A percentile compares a stretch with the other conserved stretches of the same genome.
Evolutionary conservation across 2,329 filamentous ascomycete genomes (phyloP).

Genomic region (Fusarium cicatricum): DNA sequence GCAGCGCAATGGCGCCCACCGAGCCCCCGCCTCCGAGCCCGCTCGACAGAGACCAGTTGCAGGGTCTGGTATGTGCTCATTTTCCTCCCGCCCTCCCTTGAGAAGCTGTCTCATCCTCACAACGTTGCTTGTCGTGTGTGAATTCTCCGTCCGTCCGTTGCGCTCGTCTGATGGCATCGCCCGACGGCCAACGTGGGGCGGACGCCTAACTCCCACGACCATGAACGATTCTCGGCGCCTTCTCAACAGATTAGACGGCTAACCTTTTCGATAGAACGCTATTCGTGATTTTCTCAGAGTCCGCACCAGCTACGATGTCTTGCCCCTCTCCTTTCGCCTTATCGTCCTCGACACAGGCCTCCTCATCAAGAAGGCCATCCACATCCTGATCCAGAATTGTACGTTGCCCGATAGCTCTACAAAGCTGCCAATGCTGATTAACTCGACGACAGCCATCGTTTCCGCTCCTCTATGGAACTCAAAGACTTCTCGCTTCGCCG

Average conservation of each 20-base stretch:
- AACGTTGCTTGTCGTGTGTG: conserved; percentile 1
- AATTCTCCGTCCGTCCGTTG: conserved; percentile 28
- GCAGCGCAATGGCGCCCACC: conserved; percentile 49
- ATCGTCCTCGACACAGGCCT: conserved; percentile 95
- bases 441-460: conserved; percentile 76
- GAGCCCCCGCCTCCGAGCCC: conserved; percentile 60
- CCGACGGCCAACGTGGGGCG: conserved; percentile 29
- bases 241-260: conserved; percentile 18
- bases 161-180: conserved; percentile 23
- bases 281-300: conserved; percentile 97
- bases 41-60: conserved; percentile 79
- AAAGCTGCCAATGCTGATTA: conserved; percentile 25
- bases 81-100: conserved; percentile 8
- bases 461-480: conserved; percentile 98
- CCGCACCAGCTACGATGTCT: conserved; percentile 96
- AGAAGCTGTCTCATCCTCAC: neutral
- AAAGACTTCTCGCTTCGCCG: conserved; percentile 89
- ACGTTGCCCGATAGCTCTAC: conserved; percentile 36
- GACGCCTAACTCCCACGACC: conserved; percentile 9
- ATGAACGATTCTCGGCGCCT: neutral
- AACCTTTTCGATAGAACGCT: conserved; percentile 67
- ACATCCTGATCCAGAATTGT: conserved; percentile 97
- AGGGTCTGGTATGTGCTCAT: conserved; percentile 72
- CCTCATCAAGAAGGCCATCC: conserved; percentile 95
- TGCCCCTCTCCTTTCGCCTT: conserved; percentile 93